Conservation (phyloP, 164 flowering plant species). For the Vitis rupestris region DNA sequence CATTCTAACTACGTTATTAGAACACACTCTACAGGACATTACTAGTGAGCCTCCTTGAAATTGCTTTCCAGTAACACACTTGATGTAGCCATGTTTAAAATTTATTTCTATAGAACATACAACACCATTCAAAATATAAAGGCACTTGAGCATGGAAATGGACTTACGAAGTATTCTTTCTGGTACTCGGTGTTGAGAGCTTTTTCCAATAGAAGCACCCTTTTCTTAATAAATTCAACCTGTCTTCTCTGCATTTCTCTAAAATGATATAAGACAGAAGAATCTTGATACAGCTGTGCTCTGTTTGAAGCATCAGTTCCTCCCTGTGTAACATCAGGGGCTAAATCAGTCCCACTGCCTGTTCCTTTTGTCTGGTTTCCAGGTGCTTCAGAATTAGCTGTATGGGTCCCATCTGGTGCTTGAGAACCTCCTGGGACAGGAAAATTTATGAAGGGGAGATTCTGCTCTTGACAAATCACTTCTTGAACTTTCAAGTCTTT, state of each 20-base stretch:
- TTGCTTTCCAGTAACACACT: not conserved
- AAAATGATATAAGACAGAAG: conserved; percentile 50
- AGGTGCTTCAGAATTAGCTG: conserved; percentile 28
- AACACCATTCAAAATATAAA: too few species aligned
- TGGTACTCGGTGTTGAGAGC: conserved; percentile 75
- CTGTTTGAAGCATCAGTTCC: conserved; percentile 39
- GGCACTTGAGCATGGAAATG: not conserved
- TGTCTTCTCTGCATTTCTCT: conserved; percentile 91
- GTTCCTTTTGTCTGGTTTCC: conserved; percentile 28
- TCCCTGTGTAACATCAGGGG: conserved; percentile 42
- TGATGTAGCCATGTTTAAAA: not conserved
- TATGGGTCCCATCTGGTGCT: conserved; percentile 36
- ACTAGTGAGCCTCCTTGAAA: not conserved
- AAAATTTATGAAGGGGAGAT: conserved; percentile 58
- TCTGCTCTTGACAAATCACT: conserved; percentile 79
- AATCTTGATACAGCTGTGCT: conserved; percentile 50
- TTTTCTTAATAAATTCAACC: conserved; percentile 88
- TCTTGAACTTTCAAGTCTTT: conserved; percentile 76
- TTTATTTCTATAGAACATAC: too few species aligned
- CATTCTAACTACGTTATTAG: too few species aligned
- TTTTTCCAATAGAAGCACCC: conserved; percentile 91
- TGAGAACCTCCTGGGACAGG: conserved; percentile 51
- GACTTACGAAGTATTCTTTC: conserved; percentile 70
- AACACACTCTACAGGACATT: not conserved
- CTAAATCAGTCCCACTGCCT: conserved; percentile 36